Conservation (phyloP, 148 eudicot species). For the Nepenthes gracilis region DNA sequence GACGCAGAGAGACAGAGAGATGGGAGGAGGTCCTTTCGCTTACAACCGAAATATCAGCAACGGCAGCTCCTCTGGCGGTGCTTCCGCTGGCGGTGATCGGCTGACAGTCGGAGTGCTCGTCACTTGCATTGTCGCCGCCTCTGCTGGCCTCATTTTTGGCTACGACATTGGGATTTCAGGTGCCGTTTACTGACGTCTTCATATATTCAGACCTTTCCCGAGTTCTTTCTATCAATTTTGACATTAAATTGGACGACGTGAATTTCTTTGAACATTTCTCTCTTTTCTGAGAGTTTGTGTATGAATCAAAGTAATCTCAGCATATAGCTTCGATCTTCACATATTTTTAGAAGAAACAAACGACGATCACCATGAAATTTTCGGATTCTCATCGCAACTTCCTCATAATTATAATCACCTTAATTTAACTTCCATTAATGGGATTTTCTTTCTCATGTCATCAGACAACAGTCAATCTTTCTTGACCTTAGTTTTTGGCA, state of each 20-base stretch:
- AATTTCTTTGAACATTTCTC: too few relatives aligned
- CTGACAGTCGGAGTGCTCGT: not conserved
- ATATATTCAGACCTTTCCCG: not conserved
- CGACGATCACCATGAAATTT: too few relatives aligned
- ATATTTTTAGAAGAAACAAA: too few relatives aligned
- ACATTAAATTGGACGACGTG: not conserved
- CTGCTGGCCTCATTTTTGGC: constrained; percentile 13
- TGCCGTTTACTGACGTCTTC: not conserved
- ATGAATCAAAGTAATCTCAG: too few relatives aligned
- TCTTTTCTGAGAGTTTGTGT: too few relatives aligned
- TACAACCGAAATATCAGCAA: not conserved
- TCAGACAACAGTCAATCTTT: too few relatives aligned
- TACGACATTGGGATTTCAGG: constrained; percentile 13
- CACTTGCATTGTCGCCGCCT: constrained; percentile 7
- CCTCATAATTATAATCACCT: too few relatives aligned
- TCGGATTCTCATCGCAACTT: too few relatives aligned
- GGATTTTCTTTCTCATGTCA: too few relatives aligned
- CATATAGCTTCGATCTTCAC: too few relatives aligned
- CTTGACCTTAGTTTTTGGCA: not conserved
- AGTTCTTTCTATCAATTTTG: too few relatives aligned
- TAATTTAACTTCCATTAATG: too few relatives aligned
- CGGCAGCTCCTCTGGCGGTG: not conserved
- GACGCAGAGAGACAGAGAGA: not conserved
- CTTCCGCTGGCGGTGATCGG: not conserved
- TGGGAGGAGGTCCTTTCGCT: not conserved